Percentiles rank a stretch among this genome's conserved stretches.
Conservation (phyloP, 352 stramenopile genomes). For the Poterioochromonas sp. region DNA sequence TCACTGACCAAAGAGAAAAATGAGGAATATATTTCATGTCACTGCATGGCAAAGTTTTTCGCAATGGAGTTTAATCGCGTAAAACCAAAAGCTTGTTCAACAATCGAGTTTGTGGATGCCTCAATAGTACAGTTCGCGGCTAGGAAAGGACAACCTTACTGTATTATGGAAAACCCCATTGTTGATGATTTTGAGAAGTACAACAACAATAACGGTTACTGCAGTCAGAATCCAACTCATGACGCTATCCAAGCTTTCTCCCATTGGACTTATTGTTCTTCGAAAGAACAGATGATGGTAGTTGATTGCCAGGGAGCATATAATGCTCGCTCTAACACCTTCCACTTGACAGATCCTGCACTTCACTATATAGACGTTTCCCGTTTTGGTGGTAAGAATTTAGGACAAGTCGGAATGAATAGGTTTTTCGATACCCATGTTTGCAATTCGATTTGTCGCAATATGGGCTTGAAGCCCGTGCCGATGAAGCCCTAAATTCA, state of each 20-base stretch:
- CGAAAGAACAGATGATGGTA: not conserved
- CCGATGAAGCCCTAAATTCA: too few species aligned
- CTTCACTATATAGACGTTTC: slow-evolving; percentile 1
- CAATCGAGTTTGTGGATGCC: too few species aligned
- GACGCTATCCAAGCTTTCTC: slow-evolving; percentile 5
- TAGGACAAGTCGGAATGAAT: not conserved
- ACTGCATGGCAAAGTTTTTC: too few species aligned
- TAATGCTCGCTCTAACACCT: not conserved
- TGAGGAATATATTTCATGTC: too few species aligned
- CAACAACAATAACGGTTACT: slow-evolving; percentile 6
- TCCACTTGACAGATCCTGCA: slow-evolving; percentile 23
- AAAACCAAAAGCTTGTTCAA: too few species aligned
- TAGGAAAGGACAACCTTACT: too few species aligned
- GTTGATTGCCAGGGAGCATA: slow-evolving; percentile 10
- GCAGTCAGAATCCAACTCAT: not conserved
- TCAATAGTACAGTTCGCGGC: too few species aligned
- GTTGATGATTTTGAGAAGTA: slow-evolving; percentile 32
- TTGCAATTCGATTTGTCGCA: slow-evolving; percentile 40
- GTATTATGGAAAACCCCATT: too few species aligned
- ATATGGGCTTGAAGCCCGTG: too few species aligned
- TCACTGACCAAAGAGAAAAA: too few species aligned
- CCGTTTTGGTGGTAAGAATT: not conserved
- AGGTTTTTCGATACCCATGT: slow-evolving; percentile 6
- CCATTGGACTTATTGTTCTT: slow-evolving; percentile 2
- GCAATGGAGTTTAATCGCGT: too few species aligned